These are phyloP conservation scores for Aureobasidium subglaciale DNA, from an alignment of 2,329 filamentous ascomycete species.

Conservation along the genomic window DNA sequence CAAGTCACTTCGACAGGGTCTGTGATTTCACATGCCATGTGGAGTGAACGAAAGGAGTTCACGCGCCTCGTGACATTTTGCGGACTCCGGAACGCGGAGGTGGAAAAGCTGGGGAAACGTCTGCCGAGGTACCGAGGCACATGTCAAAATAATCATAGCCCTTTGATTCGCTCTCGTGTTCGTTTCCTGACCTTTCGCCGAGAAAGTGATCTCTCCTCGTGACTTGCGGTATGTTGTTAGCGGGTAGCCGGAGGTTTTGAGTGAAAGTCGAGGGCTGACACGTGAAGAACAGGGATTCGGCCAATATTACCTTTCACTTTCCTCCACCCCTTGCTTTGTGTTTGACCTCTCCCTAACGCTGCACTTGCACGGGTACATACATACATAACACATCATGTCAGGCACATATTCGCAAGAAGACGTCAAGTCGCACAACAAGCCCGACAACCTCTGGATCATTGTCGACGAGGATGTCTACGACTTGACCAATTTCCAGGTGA, in stretches of 20 bases:
- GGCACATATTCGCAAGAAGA: constrained; percentile 78
- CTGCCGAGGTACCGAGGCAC: constrained; percentile 7
- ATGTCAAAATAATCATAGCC: neutral
- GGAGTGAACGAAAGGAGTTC: neutral
- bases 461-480: constrained; percentile 96
- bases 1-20: no score
- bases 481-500: constrained; percentile 56
- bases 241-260: neutral
- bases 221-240: constrained; percentile 7
- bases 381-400: constrained; percentile 58
- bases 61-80: neutral
- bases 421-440: constrained; percentile 86
- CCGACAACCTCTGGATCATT: constrained; percentile 78
- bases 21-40: neutral
- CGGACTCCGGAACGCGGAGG: neutral
- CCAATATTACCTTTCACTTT: constrained; percentile 13
- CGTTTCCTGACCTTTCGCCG: neutral
- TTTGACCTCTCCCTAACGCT: neutral
- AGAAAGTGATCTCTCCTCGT: neutral
- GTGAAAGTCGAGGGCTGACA: neutral
- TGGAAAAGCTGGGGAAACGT: constrained; percentile 1
- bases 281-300: constrained; percentile 5
- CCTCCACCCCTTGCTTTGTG: constrained; percentile 5
- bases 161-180: constrained; percentile 9
- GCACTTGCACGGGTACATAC: neutral